Base-by-base conservation (phyloP, 208 protist genomes). In the Trypanosoma brucei region DNA sequence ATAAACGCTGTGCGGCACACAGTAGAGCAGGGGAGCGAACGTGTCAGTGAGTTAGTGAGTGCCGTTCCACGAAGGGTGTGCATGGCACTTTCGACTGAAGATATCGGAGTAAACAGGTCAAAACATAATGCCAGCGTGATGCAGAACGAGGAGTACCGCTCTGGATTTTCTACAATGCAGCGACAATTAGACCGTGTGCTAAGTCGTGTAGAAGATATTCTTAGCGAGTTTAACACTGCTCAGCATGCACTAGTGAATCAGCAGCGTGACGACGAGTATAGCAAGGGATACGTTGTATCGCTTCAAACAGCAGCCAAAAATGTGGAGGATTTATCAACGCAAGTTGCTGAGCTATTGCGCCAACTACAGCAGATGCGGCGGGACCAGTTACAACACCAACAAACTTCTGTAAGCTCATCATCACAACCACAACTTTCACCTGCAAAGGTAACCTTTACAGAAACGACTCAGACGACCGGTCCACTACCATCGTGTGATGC, bases 31-130 rank as follows among this genome's bases (percentile, higher is more conserved):
- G 64, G 50, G n/a, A 69, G 50, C 39, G 48, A 56, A 31, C 73
- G 62, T 22, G 57, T 83, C 1, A 55, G 70, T 31, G 38, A 61
- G 34, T 53, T 86, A 33, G 55, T 86, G 45, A 55, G 72, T 14
- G 39, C 70, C 44, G 70, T 82, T 55, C 76, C 76, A 2, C 39
- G 49, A 22, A 59, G 62, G 38, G 57, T 78, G 30, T 76, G 67
- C 40, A 49, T 39, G 1, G 58, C 69, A 33, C 34, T 83, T 4
- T 3, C 48, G 13, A 38, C 55, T 38, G 34, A 11, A 13, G 49
- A 48, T 8, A 52, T 11, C 3, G 31, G 35, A 14, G 51, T 51
- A 5, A 51, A 50, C 33, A n/a, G 11, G 13, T 33, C 7, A 9
- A 44, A 50, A 58, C 54, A 40, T 54, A 8, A 7, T 31, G 7